Conservation (phyloP, 257 asterid species). For the Parsonsia alboflavescens region DNA sequence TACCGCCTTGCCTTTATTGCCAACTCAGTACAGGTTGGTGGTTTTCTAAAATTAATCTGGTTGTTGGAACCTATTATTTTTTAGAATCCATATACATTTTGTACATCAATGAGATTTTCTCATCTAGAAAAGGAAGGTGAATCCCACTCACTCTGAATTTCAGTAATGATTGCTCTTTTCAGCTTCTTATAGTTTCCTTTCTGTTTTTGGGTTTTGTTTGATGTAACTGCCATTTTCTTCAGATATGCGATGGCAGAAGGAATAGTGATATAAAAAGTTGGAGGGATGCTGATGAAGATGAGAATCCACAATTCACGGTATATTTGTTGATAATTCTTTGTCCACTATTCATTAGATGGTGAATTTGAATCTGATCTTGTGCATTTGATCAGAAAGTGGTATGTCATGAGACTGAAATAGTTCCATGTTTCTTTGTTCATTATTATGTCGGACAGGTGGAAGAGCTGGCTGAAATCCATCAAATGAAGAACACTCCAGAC, state of each 20-base stretch:
- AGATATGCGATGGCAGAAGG: constrained; percentile 88
- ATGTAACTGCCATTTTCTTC: constrained; percentile 6
- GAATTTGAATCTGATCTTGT: neutral
- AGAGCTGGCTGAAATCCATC: constrained; percentile 62
- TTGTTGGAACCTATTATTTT: neutral
- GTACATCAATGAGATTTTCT: neutral
- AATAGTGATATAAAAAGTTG: constrained; percentile 59
- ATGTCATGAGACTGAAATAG: neutral
- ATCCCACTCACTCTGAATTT: neutral
- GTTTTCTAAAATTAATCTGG: neutral
- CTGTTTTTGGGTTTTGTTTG: neutral
- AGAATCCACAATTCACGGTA: constrained; percentile 62
- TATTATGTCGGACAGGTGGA: constrained; percentile 45
- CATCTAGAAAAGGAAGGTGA: neutral
- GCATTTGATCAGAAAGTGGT: neutral
- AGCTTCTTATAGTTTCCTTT: neutral
- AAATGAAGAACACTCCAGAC: constrained; percentile 74
- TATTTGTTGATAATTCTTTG: constrained; percentile 18
- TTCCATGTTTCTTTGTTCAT: constrained; percentile 14
- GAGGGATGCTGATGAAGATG: constrained; percentile 73
- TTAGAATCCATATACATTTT: neutral
- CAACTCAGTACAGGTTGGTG: constrained; percentile 82
- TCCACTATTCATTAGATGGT: neutral
- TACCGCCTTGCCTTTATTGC: constrained; percentile 96
- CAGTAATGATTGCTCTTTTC: neutral